phyloP scores from a whole-genome alignment of 176 grass and related monocot genomes.

The Rhynchospora pubera region DNA sequence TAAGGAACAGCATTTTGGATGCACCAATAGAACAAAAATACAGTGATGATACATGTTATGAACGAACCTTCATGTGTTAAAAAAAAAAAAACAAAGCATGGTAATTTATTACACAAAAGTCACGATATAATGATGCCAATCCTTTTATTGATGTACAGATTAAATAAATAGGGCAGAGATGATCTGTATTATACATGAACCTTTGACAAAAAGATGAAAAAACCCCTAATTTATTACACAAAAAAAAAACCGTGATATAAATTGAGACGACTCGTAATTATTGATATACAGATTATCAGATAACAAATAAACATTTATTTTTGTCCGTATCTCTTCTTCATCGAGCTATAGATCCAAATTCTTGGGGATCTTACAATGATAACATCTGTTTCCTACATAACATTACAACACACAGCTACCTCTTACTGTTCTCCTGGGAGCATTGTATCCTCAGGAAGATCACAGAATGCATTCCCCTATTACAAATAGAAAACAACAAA shows the following conservation, averaged over 20 bases:
- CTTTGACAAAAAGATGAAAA: not conserved
- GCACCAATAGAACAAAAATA: not conserved
- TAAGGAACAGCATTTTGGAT: not conserved
- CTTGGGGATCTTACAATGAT: too few relatives aligned
- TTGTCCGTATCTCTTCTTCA: not conserved
- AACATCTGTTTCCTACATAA: not conserved
- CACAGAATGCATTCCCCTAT: slow-evolving; percentile 84
- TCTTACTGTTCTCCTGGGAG: slow-evolving; percentile 75
- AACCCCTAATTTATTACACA: not conserved
- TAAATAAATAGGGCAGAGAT: not conserved
- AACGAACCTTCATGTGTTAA: not conserved
- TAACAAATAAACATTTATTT: not conserved
- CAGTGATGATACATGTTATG: not conserved
- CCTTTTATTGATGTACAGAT: not conserved
- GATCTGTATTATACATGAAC: not conserved
- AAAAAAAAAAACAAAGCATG: not conserved
- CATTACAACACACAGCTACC: not conserved
- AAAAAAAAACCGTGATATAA: not conserved
- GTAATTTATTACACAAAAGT: not conserved
- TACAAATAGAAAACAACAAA: not conserved
- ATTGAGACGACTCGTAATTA: not conserved
- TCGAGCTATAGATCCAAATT: not conserved
- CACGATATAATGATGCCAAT: not conserved
- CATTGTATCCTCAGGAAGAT: slow-evolving; percentile 87
- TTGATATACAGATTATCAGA: slow-evolving; percentile 2